Percentiles rank a stretch among this genome's conserved stretches.
phyloP scores from a whole-genome alignment of 345 rosid species.

The Hevea brasiliensis region DNA sequence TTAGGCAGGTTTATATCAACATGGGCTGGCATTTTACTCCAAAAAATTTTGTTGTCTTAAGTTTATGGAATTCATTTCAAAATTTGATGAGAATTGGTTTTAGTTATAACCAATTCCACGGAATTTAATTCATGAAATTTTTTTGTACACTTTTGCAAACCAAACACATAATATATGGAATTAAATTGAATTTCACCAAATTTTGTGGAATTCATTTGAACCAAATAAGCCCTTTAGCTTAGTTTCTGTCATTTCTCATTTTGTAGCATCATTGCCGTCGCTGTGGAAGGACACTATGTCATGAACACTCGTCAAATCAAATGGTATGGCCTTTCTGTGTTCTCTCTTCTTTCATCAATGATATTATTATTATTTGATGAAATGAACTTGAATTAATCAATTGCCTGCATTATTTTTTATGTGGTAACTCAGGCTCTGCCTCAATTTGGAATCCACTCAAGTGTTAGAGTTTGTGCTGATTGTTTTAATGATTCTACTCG shows the following conservation, averaged over 20 bases:
- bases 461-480: conserved; percentile 66
- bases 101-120: no score
- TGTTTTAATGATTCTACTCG: conserved; percentile 51
- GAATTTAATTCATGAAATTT: no score
- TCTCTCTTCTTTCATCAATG: neutral
- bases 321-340: conserved; percentile 41
- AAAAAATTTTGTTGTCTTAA: no score
- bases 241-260: neutral
- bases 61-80: no score
- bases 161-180: no score
- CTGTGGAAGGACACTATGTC: conserved; percentile 71
- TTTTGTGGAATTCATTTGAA: no score
- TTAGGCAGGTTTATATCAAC: no score
- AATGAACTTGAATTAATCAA: neutral
- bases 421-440: conserved; percentile 50
- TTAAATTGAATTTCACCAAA: neutral
- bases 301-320: conserved; percentile 71
- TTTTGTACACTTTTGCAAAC: no score
- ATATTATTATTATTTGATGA: neutral
- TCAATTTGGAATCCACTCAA: conserved; percentile 52
- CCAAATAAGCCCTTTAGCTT: no score
- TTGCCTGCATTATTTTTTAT: neutral
- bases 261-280: conserved; percentile 81
- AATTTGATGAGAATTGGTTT: no score
- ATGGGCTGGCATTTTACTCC: no score